Base-by-base conservation (phyloP, 1,284 basidiomycete species). In the Heterobasidion occidentale region DNA sequence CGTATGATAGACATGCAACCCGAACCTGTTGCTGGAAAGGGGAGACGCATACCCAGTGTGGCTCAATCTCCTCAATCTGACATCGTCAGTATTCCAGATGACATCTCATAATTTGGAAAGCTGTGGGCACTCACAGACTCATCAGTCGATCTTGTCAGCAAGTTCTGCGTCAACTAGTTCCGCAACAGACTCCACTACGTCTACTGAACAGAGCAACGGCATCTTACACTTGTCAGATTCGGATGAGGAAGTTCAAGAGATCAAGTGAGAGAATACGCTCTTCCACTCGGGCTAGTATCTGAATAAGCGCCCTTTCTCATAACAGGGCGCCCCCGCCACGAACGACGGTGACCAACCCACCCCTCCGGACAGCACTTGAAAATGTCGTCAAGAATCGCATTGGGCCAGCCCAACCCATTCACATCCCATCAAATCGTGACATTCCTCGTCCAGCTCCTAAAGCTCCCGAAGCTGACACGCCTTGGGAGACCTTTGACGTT, bases 401-500 rank as follows among this genome's bases (percentile, higher is more conserved):
- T 35, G 55, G 54, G 12, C 53, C 61, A n/a, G 61, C 54, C 1
- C 52, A 60, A 48, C 59, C 60, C 5, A 53, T 60, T 33, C 58
- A 54, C 36, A 56, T 62, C 9, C 66, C 64, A 9, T 59, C 60
- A 17, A 67, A 66, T 52, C 51, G 56, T 2, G 62, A 60, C 42
- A 42, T 55, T 33, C 49, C 58, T 52, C 52, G 36, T 9, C 53
- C 36, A 9, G 36, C 52, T 45, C 51, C 15, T 34, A 7, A 47
- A 19, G 55, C 53, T 60, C 56, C 56, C 61, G 3, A 64, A 35
- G 7, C 33, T 35, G n/a, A 36, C 3, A 7, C 12, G n/a, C n/a
- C 58, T 9, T 62, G 65, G 58, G 65, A 67, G 53, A 63, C 56
- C 35, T 71, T 69, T 60, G 71, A 74, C 47, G 62, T 68, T n/a